A percentile compares a stretch with the other conserved stretches of the same genome.
Conservation (phyloP, 225 moss, liverwort and hornwort genomes). For the Thuidium tamariscinum region DNA sequence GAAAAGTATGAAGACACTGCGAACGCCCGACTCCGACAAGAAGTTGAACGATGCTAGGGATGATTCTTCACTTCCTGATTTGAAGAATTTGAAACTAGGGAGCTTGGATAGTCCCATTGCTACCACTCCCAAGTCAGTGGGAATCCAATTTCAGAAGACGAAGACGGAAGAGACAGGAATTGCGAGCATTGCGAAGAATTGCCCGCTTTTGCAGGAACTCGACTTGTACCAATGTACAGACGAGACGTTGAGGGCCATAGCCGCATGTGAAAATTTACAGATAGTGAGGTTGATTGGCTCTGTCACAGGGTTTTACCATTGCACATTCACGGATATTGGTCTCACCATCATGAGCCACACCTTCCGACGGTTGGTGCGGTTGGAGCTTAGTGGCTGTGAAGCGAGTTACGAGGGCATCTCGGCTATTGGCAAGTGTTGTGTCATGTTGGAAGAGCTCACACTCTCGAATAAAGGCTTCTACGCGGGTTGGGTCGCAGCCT, state of each 20-base stretch:
- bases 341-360: conserved; percentile 86
- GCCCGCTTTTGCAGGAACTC: conserved; percentile 71
- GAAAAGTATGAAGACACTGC: conserved; percentile 21
- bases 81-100: conserved; percentile 10
- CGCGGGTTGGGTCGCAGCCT: conserved; percentile 80
- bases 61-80: not conserved
- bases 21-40: conserved; percentile 31
- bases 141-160: not conserved
- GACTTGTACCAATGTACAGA: conserved; percentile 92
- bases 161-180: conserved; percentile 54
- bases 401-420: conserved; percentile 89
- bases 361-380: conserved; percentile 66
- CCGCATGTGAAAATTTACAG: conserved; percentile 71
- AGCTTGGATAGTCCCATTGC: conserved; percentile 11
- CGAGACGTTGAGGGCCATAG: conserved; percentile 70
- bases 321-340: conserved; percentile 89
- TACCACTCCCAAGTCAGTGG: conserved; percentile 9
- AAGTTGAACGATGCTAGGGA: not conserved
- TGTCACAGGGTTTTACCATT: conserved; percentile 60
- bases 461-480: conserved; percentile 82
- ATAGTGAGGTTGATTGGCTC: conserved; percentile 74
- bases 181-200: conserved; percentile 60
- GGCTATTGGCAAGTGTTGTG: conserved; percentile 82
- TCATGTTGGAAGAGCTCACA: conserved; percentile 83
- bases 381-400: conserved; percentile 89